Conservation (phyloP, 257 asterid genomes). For the Agastache rugosa region DNA sequence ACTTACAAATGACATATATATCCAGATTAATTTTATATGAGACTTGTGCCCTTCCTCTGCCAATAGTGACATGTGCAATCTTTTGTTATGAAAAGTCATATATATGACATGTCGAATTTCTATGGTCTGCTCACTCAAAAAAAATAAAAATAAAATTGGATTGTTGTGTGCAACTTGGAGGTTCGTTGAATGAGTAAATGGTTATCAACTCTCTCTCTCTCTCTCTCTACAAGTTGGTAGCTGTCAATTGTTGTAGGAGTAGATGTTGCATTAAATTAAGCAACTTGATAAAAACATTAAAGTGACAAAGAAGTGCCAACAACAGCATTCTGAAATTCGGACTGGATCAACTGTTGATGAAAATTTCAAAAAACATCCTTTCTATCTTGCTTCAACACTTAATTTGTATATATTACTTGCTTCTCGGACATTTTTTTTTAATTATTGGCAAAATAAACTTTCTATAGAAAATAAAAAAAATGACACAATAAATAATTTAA, state of each 20-base stretch:
- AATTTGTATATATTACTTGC: too few species aligned
- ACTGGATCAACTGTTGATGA: neutral
- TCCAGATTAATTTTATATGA: too few species aligned
- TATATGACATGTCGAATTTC: conserved; percentile 1
- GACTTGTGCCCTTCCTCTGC: neutral
- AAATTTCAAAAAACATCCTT: too few species aligned
- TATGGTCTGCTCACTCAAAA: neutral
- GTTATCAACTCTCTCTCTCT: neutral
- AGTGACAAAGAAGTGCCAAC: neutral
- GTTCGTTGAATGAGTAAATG: conserved; percentile 4
- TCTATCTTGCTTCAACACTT: too few species aligned
- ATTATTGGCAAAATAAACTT: too few species aligned
- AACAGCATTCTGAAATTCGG: neutral
- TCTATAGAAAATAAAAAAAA: too few species aligned
- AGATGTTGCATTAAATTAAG: conserved; percentile 21
- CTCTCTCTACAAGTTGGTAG: neutral
- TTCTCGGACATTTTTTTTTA: too few species aligned
- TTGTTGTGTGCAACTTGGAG: conserved; percentile 2
- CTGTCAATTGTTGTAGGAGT: conserved; percentile 10
- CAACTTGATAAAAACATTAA: neutral
- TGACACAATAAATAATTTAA: too few species aligned
- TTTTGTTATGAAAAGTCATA: neutral
- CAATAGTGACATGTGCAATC: neutral
- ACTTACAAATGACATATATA: too few species aligned
- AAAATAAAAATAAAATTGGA: too few species aligned